phyloP scores from a whole-genome alignment of 1,139 yeast species.

The Geotrichum fermentans region DNA sequence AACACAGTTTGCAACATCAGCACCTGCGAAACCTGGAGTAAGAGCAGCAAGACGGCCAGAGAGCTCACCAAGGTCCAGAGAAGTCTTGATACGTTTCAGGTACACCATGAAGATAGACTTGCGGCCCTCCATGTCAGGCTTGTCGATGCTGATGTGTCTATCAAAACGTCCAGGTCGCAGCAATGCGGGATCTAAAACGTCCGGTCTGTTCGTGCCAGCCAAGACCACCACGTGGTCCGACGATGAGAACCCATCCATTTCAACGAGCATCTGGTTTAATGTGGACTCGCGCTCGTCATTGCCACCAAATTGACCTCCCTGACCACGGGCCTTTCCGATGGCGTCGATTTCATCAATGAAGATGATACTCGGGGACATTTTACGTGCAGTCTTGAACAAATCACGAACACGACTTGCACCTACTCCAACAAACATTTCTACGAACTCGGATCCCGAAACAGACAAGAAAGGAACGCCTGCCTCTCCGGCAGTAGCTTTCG shows the following conservation, averaged over 20 bases:
- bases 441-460: conserved; percentile 95
- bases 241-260: conserved; percentile 93
- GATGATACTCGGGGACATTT: conserved; percentile 88
- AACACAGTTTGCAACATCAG: conserved; percentile 94
- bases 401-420: conserved; percentile 98
- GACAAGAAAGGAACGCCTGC: conserved; percentile 95
- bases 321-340: conserved; percentile 88
- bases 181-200: conserved; percentile 84
- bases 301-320: conserved; percentile 76
- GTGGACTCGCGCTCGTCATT: conserved; percentile 97
- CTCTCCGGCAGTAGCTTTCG: conserved; percentile 98
- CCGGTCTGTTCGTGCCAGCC: conserved; percentile 96
- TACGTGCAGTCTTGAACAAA: conserved; percentile 84
- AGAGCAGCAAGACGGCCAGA: conserved; percentile 88
- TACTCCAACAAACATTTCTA: conserved; percentile 99
- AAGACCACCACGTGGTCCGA: conserved; percentile 90
- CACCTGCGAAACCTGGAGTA: conserved; percentile 97
- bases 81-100: conserved; percentile 59
- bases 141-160: conserved; percentile 83
- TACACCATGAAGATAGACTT: conserved; percentile 87
- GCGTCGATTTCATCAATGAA: conserved; percentile 98
- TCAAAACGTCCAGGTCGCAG: conserved; percentile 97
- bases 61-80: conserved; percentile 48
- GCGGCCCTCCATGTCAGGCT: conserved; percentile 90
- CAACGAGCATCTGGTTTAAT: conserved; percentile 87